Evolutionary conservation across 805 yeast species (phyloP).

Genomic region (Metschnikowia cerradonensis): DNA sequence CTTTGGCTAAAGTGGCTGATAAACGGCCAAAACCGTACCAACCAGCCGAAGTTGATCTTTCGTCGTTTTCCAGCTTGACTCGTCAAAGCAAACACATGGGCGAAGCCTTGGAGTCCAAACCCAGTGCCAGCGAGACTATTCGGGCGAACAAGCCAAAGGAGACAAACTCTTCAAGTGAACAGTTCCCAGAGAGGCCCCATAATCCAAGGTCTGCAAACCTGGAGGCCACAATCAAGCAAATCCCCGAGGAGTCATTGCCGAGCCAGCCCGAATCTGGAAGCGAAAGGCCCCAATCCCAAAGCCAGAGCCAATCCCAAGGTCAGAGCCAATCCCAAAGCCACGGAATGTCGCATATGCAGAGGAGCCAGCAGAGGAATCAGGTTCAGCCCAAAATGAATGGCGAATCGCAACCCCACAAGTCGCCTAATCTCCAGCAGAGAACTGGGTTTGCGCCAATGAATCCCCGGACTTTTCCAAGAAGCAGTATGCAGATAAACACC

Average conservation of each 20-base stretch:
- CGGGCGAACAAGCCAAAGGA: neutral
- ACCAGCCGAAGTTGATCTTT: slow-evolving; percentile 45
- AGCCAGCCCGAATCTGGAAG: neutral
- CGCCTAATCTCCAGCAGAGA: neutral
- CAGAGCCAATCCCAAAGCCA: neutral
- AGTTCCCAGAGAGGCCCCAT: neutral
- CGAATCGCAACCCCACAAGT: neutral
- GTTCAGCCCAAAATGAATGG: neutral
- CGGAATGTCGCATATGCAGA: neutral
- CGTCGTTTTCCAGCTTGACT: slow-evolving; percentile 42
- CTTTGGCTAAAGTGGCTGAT: slow-evolving; percentile 1
- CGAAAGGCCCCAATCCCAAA: neutral
- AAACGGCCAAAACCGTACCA: slow-evolving; percentile 32
- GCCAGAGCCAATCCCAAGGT: neutral
- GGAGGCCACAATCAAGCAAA: slow-evolving; percentile 3
- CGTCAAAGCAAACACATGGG: slow-evolving; percentile 28
- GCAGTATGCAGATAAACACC: neutral
- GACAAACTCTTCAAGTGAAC: neutral
- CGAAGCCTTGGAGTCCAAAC: neutral
- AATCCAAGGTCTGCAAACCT: slow-evolving; percentile 1
- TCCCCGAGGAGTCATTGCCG: neutral
- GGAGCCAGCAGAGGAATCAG: neutral
- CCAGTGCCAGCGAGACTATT: neutral
- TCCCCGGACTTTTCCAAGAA: neutral
- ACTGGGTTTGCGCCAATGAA: neutral